Evolutionary conservation across 179 eudicot species (phyloP), one percentile per base, ranked within the genome.

Genomic region (Beta corolliflora): DNA sequence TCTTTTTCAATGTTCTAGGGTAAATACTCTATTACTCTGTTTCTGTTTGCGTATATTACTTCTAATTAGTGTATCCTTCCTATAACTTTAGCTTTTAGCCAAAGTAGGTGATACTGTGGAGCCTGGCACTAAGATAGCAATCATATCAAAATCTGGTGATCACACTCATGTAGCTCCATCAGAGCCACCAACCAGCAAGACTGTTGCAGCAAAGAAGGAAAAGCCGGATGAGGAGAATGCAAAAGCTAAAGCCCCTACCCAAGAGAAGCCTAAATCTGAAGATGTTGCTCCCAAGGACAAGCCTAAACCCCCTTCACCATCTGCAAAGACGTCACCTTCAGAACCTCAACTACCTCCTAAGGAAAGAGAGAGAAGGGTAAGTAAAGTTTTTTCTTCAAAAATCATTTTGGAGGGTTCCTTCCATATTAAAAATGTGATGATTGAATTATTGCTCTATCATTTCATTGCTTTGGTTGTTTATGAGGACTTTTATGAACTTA

Each of bases 101-200:
- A 92, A 92, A 84, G 97, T 94, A 85, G 99, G 99, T 65, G 99
- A 94, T 80, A 94, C 94, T 31, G 99, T 96, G 84, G 98, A 92
- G 84, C 98, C 98, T 61, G 99, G 99, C 53, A 87, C 89, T 67
- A 96, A 91, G 86, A 80, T 96, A 82, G 99, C 99, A 53, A 81
- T 90, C 68, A 96, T 96, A 78, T 92, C 93, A 81, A 96, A 87
- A 82, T 92, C 98, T 11, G 87, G 84, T 80, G 94, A 92, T 86
- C 89, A 90, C 80, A 82, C 88, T n/a, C 93, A 93, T 83, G 97
- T 89, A 77, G 97, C 93, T 85, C 98, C 98, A 85, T 93, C 98
- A 66, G 95, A 92, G 84, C 79, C 90, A 76, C 86, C 92, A 75
- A 76, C 91, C 81, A 89, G 75, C 72, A 87, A 91, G 86, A 83